phyloP scores from a whole-genome alignment of 768 basidiomycete species.

The Collybia mongolica region DNA sequence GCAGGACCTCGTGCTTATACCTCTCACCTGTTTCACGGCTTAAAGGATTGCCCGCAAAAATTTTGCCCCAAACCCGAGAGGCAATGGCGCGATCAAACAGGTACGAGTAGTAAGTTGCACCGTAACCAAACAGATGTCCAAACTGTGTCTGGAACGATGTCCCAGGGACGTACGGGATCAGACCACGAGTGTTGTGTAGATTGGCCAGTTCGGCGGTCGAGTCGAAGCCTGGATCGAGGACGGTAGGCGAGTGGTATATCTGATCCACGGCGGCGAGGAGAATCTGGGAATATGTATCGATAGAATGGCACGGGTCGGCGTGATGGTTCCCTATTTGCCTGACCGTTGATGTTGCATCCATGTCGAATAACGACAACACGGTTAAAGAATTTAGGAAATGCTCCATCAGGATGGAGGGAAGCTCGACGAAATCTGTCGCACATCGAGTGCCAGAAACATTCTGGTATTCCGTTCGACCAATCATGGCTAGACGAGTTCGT shows the following conservation, averaged over 20 bases:
- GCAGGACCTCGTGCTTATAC: slow-evolving; percentile 74
- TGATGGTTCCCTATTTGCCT: slow-evolving; percentile 63
- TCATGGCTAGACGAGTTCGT: slow-evolving; percentile 70
- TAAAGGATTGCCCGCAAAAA: slow-evolving; percentile 72
- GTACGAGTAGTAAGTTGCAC: slow-evolving; percentile 97
- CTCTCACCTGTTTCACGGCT: slow-evolving; percentile 75
- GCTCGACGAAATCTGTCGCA: slow-evolving; percentile 96
- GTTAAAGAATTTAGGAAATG: slow-evolving; percentile 86
- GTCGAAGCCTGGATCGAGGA: slow-evolving; percentile 58
- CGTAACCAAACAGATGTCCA: slow-evolving; percentile 93
- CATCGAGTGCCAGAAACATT: slow-evolving; percentile 97
- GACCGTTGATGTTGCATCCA: slow-evolving; percentile 41
- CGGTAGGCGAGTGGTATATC: slow-evolving; percentile 76
- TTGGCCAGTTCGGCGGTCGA: slow-evolving; percentile 66
- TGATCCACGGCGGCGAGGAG: slow-evolving; percentile 89
- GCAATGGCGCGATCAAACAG: slow-evolving; percentile 96
- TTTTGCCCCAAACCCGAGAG: slow-evolving; percentile 78
- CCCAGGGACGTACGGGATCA: slow-evolving; percentile 80
- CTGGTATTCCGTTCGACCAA: slow-evolving; percentile 95
- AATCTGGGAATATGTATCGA: slow-evolving; percentile 92
- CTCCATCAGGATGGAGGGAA: slow-evolving; percentile 98
- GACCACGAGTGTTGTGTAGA: slow-evolving; percentile 65
- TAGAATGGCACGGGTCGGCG: slow-evolving; percentile 72
- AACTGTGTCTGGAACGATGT: slow-evolving; percentile 97
- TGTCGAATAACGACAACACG: slow-evolving; percentile 79